Evolutionary conservation across 1,284 basidiomycete genomes (phyloP).

Genomic region (Microbotryum saponariae): DNA sequence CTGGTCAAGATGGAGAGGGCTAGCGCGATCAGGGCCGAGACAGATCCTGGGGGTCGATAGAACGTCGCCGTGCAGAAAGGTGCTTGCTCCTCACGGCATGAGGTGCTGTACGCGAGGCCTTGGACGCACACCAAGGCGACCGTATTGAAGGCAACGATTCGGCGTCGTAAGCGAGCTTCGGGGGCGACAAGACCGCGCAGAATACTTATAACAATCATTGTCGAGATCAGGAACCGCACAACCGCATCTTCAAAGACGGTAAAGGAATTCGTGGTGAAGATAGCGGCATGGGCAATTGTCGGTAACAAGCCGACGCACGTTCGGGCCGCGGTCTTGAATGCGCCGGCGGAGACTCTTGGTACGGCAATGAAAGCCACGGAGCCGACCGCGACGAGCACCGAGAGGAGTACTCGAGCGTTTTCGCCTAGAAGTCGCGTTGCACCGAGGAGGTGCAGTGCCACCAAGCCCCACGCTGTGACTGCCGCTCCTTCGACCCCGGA

Average conservation of each 20-base stretch:
- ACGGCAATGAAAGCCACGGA: conserved; percentile 23
- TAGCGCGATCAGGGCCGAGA: conserved; percentile 55
- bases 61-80: conserved; percentile 79
- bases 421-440: conserved; percentile 9
- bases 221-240: conserved; percentile 61
- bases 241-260: conserved; percentile 91
- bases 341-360: too few species aligned
- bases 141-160: conserved; percentile 63
- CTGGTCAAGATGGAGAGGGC: conserved; percentile 55
- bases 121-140: conserved; percentile 64
- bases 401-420: neutral
- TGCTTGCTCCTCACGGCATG: conserved; percentile 92
- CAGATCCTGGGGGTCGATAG: conserved; percentile 61
- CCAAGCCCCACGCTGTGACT: conserved; percentile 28
- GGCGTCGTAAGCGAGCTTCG: conserved; percentile 58
- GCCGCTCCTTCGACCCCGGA: conserved; percentile 34
- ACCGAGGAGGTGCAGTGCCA: neutral
- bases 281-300: conserved; percentile 19
- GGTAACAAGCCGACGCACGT: too few species aligned
- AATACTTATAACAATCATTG: conserved; percentile 53
- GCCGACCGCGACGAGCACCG: conserved; percentile 30
- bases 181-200: conserved; percentile 50
- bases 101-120: conserved; percentile 64
- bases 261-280: conserved; percentile 73
- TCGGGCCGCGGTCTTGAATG: too few species aligned